phyloP scores from a whole-genome alignment of 257 asterid species.

The Handroanthus guayacan region DNA sequence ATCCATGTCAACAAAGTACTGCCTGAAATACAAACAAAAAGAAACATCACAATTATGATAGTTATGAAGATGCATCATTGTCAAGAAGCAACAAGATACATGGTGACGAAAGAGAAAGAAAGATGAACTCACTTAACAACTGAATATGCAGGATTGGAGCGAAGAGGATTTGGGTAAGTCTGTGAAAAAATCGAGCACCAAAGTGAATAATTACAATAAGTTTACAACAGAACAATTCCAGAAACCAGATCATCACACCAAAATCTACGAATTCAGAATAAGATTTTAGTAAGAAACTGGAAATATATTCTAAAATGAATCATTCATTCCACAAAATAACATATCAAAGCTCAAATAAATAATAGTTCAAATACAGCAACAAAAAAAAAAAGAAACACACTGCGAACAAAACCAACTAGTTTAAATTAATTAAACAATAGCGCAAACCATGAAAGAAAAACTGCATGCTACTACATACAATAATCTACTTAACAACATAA shows the following conservation, averaged over 20 bases:
- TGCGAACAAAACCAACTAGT: neutral
- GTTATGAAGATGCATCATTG: conserved; percentile 12
- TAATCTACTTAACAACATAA: neutral
- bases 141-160: conserved; percentile 67
- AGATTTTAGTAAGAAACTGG: neutral
- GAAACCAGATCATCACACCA: neutral
- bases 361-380: neutral
- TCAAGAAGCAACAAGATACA: neutral
- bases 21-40: conserved; percentile 49
- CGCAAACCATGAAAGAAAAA: neutral
- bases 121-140: conserved; percentile 62
- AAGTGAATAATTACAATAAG: conserved; percentile 16
- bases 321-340: neutral
- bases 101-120: neutral
- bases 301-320: neutral
- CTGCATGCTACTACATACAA: neutral
- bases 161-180: conserved; percentile 67
- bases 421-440: neutral
- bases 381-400: neutral
- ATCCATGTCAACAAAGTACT: conserved; percentile 67
- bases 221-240: neutral
- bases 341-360: neutral
- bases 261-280: neutral
- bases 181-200: conserved; percentile 46
- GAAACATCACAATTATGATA: conserved; percentile 1